These are phyloP conservation scores for Trichoderma sp. DNA, from an alignment of 2,329 filamentous ascomycete genomes.

Conservation along the genomic window DNA sequence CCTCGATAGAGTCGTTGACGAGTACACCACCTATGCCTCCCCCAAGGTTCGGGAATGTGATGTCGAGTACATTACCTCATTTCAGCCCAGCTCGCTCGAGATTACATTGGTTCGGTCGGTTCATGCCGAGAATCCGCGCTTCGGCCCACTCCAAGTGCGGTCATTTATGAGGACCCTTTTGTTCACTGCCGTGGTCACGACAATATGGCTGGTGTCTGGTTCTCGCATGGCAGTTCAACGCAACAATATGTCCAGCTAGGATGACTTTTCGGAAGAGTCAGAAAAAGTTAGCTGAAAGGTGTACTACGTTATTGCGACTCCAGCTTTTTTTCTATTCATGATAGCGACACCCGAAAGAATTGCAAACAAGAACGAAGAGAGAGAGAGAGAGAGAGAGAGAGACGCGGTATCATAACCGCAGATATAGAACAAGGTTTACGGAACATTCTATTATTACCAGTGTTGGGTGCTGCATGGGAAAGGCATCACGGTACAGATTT, in stretches of 20 bases:
- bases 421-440: neutral
- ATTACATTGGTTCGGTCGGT: neutral
- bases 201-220: constrained; percentile 45
- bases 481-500: neutral
- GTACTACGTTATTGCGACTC: neutral
- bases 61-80: constrained; percentile 55
- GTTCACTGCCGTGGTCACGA: constrained; percentile 42
- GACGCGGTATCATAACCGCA: neutral
- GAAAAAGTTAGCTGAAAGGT: neutral
- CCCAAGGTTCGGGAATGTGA: constrained; percentile 62
- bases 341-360: neutral
- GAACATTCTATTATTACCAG: neutral
- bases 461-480: constrained; percentile 17
- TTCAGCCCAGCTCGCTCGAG: constrained; percentile 43
- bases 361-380: neutral
- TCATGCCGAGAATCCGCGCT: constrained; percentile 10
- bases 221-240: constrained; percentile 29
- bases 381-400: neutral
- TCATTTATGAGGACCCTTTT: constrained; percentile 45
- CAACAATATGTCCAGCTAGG: constrained; percentile 23
- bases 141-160: constrained; percentile 30
- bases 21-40: constrained; percentile 68
- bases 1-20: constrained; percentile 59
- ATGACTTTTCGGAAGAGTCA: neutral
- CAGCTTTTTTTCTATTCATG: neutral